Percentiles rank a stretch among this genome's conserved stretches.
Evolutionary conservation across 1,284 basidiomycete species (phyloP).

Genomic region (Quambalaria eucalypti): DNA sequence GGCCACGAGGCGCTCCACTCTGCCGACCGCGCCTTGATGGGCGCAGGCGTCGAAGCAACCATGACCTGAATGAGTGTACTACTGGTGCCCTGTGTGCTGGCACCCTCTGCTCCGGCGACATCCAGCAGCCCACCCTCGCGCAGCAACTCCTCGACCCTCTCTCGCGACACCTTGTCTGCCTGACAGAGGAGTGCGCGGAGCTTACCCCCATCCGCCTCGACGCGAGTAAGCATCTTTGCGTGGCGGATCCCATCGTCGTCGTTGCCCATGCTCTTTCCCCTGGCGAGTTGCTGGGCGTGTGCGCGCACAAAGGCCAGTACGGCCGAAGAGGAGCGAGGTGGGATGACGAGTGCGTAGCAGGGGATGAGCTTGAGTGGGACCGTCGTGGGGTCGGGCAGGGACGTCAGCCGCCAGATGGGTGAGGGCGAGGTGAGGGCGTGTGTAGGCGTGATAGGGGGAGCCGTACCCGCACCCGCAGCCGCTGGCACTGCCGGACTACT

Average conservation of each 20-base stretch:
- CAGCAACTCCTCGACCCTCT: background rate
- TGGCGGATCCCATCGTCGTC: background rate
- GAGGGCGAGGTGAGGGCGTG: conserved; percentile 2
- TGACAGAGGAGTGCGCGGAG: conserved; percentile 16
- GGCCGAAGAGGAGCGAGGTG: conserved; percentile 30
- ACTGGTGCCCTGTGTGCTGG: conserved; percentile 2
- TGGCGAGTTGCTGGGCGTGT: conserved; percentile 7
- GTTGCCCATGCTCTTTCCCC: background rate
- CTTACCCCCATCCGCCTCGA: background rate
- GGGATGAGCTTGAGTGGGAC: conserved; percentile 52
- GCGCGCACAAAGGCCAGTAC: conserved; percentile 19
- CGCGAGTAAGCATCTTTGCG: background rate
- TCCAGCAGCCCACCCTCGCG: background rate
- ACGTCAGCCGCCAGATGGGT: conserved; percentile 45
- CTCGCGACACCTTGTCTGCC: conserved; percentile 7
- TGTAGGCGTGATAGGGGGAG: background rate
- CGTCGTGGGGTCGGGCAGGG: conserved; percentile 45
- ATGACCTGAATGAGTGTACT: conserved; percentile 51
- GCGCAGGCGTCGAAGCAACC: conserved; percentile 65
- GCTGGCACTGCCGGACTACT: too few relatives aligned
- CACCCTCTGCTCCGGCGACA: conserved; percentile 1
- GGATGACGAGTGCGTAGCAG: conserved; percentile 79
- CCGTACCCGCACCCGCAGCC: too few relatives aligned
- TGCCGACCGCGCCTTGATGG: conserved; percentile 60
- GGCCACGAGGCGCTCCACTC: conserved; percentile 48